Percentiles rank a stretch among this genome's conserved stretches.
These are phyloP conservation scores for Kodamaea derodonti DNA, from an alignment of 1,139 yeast species.

Conservation along the genomic window DNA sequence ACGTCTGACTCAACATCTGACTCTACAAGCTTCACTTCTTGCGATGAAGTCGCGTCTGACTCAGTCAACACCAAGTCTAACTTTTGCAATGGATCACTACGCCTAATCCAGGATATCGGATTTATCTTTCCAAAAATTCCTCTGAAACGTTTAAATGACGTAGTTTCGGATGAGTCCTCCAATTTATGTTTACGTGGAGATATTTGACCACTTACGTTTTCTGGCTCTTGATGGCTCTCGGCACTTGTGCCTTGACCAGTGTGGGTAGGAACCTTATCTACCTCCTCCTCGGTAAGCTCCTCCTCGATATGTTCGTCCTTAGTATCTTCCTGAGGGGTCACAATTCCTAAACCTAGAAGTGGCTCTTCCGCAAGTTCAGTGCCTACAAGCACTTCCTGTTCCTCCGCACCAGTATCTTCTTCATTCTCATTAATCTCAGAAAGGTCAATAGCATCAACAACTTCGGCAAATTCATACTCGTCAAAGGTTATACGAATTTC, in stretches of 20 bases:
- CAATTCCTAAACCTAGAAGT: not conserved
- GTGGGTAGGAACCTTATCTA: no score
- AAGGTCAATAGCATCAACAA: not conserved
- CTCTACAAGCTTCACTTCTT: not conserved
- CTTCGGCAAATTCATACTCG: not conserved
- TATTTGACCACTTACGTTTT: not conserved
- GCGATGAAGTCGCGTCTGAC: not conserved
- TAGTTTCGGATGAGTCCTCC: slow-evolving; percentile 2
- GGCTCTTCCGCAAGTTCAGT: not conserved
- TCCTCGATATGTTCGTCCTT: not conserved
- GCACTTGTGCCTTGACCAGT: no score
- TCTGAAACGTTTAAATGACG: slow-evolving; percentile 4
- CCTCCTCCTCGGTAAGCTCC: not conserved
- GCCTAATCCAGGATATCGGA: slow-evolving; percentile 3
- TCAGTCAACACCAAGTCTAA: not conserved
- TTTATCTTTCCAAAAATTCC: slow-evolving; percentile 4
- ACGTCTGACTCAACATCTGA: not conserved
- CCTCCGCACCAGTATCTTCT: not conserved
- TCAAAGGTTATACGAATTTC: not conserved
- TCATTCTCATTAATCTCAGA: not conserved
- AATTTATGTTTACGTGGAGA: slow-evolving; percentile 3
- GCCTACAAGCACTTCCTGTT: no score
- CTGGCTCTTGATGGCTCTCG: no score
- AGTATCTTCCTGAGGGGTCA: not conserved
- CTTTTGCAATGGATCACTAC: not conserved